Evolutionary conservation across 2,329 filamentous ascomycete genomes (phyloP).

Genomic region (Xylaria sp.): DNA sequence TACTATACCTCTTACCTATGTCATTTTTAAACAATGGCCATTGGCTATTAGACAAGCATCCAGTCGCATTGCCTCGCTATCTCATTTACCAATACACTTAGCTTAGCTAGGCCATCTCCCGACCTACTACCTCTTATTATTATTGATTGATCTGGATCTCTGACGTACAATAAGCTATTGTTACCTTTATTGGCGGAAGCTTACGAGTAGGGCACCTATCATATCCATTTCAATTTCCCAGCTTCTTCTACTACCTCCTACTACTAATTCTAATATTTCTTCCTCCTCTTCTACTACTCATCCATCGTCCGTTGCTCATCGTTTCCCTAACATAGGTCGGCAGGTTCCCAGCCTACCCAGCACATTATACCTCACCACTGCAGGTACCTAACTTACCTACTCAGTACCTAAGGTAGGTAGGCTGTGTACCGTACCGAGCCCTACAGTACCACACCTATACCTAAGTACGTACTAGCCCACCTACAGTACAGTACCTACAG

Average conservation of each 20-base stretch:
- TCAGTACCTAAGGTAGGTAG: background rate
- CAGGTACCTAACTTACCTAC: background rate
- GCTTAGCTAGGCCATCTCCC: background rate
- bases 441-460: background rate
- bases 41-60: background rate
- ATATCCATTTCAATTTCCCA: conserved; percentile 1
- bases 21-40: conserved; percentile 16
- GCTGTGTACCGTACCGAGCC: too few relatives aligned
- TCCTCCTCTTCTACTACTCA: conserved; percentile 1
- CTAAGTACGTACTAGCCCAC: conserved; percentile 5
- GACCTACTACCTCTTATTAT: background rate
- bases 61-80: background rate
- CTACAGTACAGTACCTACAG: too few relatives aligned
- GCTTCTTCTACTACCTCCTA: too few relatives aligned
- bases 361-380: conserved; percentile 16
- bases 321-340: background rate
- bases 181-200: conserved; percentile 11
- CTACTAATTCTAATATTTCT: background rate
- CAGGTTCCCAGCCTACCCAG: conserved; percentile 4
- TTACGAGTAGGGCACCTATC: conserved; percentile 1
- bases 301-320: background rate
- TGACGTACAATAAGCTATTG: background rate
- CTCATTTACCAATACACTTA: background rate
- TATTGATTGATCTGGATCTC: conserved; percentile 6
- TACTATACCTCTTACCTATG: background rate